A percentile compares a stretch with the other conserved stretches of the same genome.
Conservation (phyloP, 1,139 yeast genomes). For the Lodderomyces metapsilosis region DNA sequence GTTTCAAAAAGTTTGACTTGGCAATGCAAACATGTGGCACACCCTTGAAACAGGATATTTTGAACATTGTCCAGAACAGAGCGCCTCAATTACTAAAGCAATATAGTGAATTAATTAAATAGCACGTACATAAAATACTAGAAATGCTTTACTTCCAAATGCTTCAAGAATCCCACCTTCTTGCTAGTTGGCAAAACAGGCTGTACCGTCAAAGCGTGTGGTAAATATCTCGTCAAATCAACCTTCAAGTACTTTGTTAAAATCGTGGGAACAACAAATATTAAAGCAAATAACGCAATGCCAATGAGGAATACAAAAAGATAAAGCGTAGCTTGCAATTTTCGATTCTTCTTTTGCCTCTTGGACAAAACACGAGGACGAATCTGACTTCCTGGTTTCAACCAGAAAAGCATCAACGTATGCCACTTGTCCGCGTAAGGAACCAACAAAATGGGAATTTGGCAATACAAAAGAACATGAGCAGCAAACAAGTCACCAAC, state of each 20-base stretch:
- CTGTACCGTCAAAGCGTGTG: constrained; percentile 41
- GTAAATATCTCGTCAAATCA: constrained; percentile 38
- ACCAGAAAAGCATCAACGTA: constrained; percentile 77
- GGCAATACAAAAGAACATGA: constrained; percentile 49
- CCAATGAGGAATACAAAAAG: constrained; percentile 39
- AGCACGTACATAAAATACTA: constrained; percentile 6
- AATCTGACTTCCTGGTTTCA: constrained; percentile 58
- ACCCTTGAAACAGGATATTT: constrained; percentile 10
- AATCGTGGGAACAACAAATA: constrained; percentile 44
- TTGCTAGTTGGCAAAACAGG: constrained; percentile 29
- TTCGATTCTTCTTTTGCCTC: constrained; percentile 30
- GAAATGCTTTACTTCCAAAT: constrained; percentile 15
- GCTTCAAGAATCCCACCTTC: constrained; percentile 39
- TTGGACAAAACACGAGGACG: constrained; percentile 37
- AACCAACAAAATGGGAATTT: constrained; percentile 51
- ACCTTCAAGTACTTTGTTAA: constrained; percentile 28
- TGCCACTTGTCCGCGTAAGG: constrained; percentile 75
- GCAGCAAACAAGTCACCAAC: constrained; percentile 52
- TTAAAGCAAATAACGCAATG: constrained; percentile 31
- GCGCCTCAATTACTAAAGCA: constrained; percentile 7
- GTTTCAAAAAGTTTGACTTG: constrained; percentile 24
- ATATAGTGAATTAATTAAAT: constrained; percentile 7
- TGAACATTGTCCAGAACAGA: constrained; percentile 13
- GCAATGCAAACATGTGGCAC: constrained; percentile 18
- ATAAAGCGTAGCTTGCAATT: constrained; percentile 33